Percentiles rank a stretch among this genome's conserved stretches.
Conservation (phyloP, 257 asterid genomes). For the Rehmannia glutinosa region DNA sequence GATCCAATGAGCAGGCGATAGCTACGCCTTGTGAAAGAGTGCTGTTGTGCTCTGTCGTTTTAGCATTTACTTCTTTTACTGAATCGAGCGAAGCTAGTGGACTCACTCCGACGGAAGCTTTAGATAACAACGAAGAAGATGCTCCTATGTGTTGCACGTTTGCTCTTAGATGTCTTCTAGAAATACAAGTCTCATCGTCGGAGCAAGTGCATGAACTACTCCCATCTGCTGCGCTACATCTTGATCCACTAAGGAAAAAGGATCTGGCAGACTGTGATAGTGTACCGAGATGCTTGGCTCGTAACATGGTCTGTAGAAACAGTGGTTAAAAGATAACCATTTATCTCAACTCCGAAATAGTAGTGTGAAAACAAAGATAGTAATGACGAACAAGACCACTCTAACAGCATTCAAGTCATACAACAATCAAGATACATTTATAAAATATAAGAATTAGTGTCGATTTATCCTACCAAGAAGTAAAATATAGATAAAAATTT, state of each 20-base stretch:
- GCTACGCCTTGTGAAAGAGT: constrained; percentile 32
- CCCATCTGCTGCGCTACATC: constrained; percentile 79
- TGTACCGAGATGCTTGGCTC: constrained; percentile 80
- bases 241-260: constrained; percentile 62
- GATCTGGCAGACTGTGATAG: constrained; percentile 90
- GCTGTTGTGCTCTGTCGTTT: constrained; percentile 26
- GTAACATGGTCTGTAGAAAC: constrained; percentile 66
- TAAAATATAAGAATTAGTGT: not conserved
- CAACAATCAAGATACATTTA: not conserved
- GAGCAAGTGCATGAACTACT: constrained; percentile 65
- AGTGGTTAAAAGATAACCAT: not conserved
- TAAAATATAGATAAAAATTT: too few relatives aligned
- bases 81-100: constrained; percentile 45
- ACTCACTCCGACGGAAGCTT: constrained; percentile 43
- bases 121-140: constrained; percentile 39
- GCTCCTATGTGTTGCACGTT: constrained; percentile 35
- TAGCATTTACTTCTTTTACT: constrained; percentile 34
- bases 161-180: constrained; percentile 47
- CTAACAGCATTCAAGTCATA: too few relatives aligned
- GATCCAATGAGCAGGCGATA: constrained; percentile 21
- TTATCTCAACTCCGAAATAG: not conserved
- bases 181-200: constrained; percentile 69
- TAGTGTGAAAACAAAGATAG: not conserved
- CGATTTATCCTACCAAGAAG: not conserved
- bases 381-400: not conserved